Base-by-base conservation (phyloP, 768 basidiomycete genomes). In the Podaxis carcinomalis region DNA sequence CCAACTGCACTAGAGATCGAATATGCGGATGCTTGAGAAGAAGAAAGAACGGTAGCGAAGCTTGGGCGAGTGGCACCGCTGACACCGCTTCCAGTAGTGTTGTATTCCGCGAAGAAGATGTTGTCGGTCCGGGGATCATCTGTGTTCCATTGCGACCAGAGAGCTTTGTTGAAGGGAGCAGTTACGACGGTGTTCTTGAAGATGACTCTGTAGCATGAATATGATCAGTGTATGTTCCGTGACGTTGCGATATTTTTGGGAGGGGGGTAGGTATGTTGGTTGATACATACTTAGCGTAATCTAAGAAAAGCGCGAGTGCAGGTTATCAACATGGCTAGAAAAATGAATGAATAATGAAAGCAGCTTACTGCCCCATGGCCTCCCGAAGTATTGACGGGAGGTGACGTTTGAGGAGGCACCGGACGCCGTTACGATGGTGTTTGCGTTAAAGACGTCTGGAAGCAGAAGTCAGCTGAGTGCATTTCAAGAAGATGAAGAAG, bases 111-210 rank as follows among this genome's bases (percentile, higher is more conserved):
- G 58, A 79, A 78, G 27, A 78, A 62, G n/a, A 82, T 70, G 58
- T 82, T 66, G 66, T 78, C 76, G 1, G 76, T 80, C 23, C 70
- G 68, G 11, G 70, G 63, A 52, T 74, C 73, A 7, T 67, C 73
- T 0, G 64, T 47, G 56, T 75, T 72, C 81, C 82, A 84, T 39
- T 74, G 64, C 0, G 78, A 78, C 82, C 82, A 83, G 27, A 83
- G 60, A 1, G 77, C 72, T 2, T 67, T 67, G 49, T 80, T 78
- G 56, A 81, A 64, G 0, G 75, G 75, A 3, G 73, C 75, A 0
- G 66, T 75, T 36, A 83, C 69, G 46, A 73, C 63, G 1, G 80
- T 81, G 65, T 77, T 77, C 49, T 79, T 77, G 73, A 78, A 82
- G 39, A 82, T 75, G 14, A 84, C 81, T 67, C 80, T 79, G 51